A percentile compares a stretch with the other conserved stretches of the same genome.
phyloP scores from a whole-genome alignment of 2,329 filamentous ascomycete species.

The Alternaria longipes region DNA sequence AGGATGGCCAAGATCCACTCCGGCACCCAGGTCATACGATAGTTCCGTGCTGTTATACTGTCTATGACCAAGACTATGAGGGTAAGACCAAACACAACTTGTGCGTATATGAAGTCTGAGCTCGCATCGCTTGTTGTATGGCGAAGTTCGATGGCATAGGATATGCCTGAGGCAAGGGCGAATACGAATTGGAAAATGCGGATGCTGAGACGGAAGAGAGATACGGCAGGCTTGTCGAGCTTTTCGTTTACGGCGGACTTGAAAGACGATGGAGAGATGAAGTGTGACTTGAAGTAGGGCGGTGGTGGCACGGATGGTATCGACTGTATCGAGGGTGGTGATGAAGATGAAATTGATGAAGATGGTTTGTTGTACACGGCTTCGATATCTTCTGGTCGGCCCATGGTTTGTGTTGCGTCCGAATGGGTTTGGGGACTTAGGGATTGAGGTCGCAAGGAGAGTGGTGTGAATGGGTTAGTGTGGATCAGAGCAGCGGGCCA shows the following conservation, averaged over 20 bases:
- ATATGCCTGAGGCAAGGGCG: conserved; percentile 35
- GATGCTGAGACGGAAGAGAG: conserved; percentile 32
- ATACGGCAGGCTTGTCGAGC: conserved; percentile 29
- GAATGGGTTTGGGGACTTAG: background rate
- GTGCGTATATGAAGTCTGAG: conserved; percentile 30
- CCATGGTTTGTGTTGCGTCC: background rate
- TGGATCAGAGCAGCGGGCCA: background rate
- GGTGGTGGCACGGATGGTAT: conserved; percentile 28
- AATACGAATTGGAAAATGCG: conserved; percentile 36
- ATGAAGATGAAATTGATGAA: background rate
- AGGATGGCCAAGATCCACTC: conserved; percentile 32
- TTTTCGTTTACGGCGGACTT: conserved; percentile 28
- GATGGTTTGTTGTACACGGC: background rate
- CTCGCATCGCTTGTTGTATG: conserved; percentile 10
- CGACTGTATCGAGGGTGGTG: conserved; percentile 4
- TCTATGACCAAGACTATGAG: conserved; percentile 27
- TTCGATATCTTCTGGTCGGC: background rate
- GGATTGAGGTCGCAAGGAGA: background rate
- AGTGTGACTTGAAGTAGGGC: conserved; percentile 30
- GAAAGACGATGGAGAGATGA: conserved; percentile 29
- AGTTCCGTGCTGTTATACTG: conserved; percentile 31
- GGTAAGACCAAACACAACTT: conserved; percentile 31
- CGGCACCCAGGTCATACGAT: conserved; percentile 32
- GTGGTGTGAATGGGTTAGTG: background rate
- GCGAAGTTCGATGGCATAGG: conserved; percentile 33